A percentile compares a stretch with the other conserved stretches of the same genome.
Evolutionary conservation across 176 grass and related monocot species (phyloP).

Genomic region (Oryza nivara): DNA sequence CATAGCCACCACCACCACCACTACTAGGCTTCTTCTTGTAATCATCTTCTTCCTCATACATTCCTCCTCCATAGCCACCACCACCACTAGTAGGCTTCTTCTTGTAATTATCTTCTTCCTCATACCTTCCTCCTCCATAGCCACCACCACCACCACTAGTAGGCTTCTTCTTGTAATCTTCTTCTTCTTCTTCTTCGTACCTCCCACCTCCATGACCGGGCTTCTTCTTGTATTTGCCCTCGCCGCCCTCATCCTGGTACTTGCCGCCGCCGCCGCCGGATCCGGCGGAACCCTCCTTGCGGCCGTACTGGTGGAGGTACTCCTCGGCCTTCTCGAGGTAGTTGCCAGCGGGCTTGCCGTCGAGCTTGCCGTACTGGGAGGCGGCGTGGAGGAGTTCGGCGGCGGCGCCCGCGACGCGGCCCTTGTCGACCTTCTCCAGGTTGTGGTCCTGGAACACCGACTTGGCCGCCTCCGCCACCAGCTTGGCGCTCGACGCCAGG

Average conservation of each 20-base stretch:
- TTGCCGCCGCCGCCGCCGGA: slow-evolving; percentile 33
- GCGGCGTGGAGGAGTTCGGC: slow-evolving; percentile 76
- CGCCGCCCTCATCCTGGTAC: slow-evolving; percentile 45
- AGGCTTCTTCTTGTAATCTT: slow-evolving; percentile 46
- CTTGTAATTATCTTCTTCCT: slow-evolving; percentile 41
- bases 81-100: slow-evolving; percentile 11
- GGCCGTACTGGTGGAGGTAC: slow-evolving; percentile 70
- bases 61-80: neutral
- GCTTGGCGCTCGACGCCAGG: slow-evolving; percentile 83
- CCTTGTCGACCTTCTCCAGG: slow-evolving; percentile 79
- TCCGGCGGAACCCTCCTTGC: slow-evolving; percentile 28
- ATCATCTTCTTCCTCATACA: slow-evolving; percentile 48
- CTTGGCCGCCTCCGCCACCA: slow-evolving; percentile 74
- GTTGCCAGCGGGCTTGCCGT: slow-evolving; percentile 65
- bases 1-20: slow-evolving; percentile 34
- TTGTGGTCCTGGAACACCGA: slow-evolving; percentile 64
- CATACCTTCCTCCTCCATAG: slow-evolving; percentile 16
- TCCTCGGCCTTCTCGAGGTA: slow-evolving; percentile 87
- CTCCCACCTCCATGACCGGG: slow-evolving; percentile 22
- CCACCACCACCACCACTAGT: neutral
- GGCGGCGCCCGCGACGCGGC: slow-evolving; percentile 60
- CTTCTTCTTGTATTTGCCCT: slow-evolving; percentile 40
- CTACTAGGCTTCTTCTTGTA: slow-evolving; percentile 30
- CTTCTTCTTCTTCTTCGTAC: slow-evolving; percentile 40
- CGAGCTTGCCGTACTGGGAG: slow-evolving; percentile 78